Conservation (phyloP, 768 basidiomycete species). For the Russula brevipes region DNA sequence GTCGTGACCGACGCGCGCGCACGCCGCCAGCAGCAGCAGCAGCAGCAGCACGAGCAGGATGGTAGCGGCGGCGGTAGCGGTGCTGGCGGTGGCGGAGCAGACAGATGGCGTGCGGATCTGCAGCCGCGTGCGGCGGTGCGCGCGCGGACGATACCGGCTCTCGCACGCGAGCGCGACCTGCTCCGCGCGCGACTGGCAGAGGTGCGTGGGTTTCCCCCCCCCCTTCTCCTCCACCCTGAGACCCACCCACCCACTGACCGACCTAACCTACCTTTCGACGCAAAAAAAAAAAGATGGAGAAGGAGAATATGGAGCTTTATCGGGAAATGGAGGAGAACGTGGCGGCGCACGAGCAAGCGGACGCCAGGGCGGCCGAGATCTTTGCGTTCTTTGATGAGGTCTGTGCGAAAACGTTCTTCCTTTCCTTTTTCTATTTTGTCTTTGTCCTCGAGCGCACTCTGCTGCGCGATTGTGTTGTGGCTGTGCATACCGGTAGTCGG, state of each 20-base stretch:
- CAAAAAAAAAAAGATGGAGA: slow-evolving; percentile 40
- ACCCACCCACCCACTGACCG: no score
- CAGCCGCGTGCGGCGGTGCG: slow-evolving; percentile 57
- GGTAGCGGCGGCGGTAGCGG: slow-evolving; percentile 30
- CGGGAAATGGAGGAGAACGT: slow-evolving; percentile 47
- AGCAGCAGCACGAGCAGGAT: slow-evolving; percentile 12
- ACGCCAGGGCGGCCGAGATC: slow-evolving; percentile 42
- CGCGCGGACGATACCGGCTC: slow-evolving; percentile 57
- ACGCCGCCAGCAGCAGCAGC: slow-evolving; percentile 42
- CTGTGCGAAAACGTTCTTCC: slow-evolving; percentile 13
- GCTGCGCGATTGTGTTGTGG: background rate
- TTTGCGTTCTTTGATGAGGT: slow-evolving; percentile 55
- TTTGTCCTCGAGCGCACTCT: no score
- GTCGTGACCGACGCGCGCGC: slow-evolving; percentile 63
- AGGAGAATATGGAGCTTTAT: slow-evolving; percentile 47
- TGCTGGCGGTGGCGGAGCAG: slow-evolving; percentile 30
- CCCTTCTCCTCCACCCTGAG: background rate
- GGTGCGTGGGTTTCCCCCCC: slow-evolving; percentile 27
- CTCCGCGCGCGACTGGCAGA: slow-evolving; percentile 36
- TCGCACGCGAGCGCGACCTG: slow-evolving; percentile 42
- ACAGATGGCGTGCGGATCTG: slow-evolving; percentile 62
- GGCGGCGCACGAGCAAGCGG: slow-evolving; percentile 41
- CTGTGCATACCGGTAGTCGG: background rate
- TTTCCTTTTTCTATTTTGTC: background rate
- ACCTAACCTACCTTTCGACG: background rate